Percentiles rank a stretch among this genome's conserved stretches.
Conservation (phyloP, 2,329 filamentous ascomycete genomes). For the Colletotrichum graminicola region DNA sequence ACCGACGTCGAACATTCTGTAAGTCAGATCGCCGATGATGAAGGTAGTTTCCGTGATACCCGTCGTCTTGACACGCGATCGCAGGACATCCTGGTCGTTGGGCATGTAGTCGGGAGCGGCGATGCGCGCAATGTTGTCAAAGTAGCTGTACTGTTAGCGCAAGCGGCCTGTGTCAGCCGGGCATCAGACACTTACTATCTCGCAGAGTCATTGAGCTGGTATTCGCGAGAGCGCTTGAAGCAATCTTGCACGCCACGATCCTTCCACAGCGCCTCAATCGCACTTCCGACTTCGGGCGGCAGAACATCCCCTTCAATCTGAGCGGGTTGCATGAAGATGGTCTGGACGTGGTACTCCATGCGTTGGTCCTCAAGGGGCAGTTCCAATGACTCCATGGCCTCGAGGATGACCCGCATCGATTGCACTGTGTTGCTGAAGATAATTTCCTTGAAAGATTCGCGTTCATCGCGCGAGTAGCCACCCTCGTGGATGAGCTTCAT, state of each 20-base stretch:
- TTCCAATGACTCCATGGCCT: conserved; percentile 77
- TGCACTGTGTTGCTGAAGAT: conserved; percentile 79
- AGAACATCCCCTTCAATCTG: conserved; percentile 96
- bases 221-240: conserved; percentile 95
- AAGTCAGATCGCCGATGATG: conserved; percentile 93
- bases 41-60: conserved; percentile 98
- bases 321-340: conserved; percentile 97
- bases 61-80: conserved; percentile 96
- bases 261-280: conserved; percentile 93
- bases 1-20: conserved; percentile 98
- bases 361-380: conserved; percentile 90
- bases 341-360: conserved; percentile 97
- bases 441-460: conserved; percentile 78
- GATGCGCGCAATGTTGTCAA: conserved; percentile 93
- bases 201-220: conserved; percentile 95
- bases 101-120: conserved; percentile 93
- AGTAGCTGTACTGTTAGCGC: conserved; percentile 74
- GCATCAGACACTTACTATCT: conserved; percentile 80
- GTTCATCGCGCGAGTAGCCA: conserved; percentile 92
- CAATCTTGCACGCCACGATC: conserved; percentile 93
- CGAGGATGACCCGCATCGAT: conserved; percentile 77
- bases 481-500: conserved; percentile 99
- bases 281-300: conserved; percentile 92
- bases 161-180: conserved; percentile 49
- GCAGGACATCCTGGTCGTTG: conserved; percentile 93